Base-by-base conservation (phyloP, 2,329 filamentous ascomycete species). In the Parastagonospora avenae region DNA sequence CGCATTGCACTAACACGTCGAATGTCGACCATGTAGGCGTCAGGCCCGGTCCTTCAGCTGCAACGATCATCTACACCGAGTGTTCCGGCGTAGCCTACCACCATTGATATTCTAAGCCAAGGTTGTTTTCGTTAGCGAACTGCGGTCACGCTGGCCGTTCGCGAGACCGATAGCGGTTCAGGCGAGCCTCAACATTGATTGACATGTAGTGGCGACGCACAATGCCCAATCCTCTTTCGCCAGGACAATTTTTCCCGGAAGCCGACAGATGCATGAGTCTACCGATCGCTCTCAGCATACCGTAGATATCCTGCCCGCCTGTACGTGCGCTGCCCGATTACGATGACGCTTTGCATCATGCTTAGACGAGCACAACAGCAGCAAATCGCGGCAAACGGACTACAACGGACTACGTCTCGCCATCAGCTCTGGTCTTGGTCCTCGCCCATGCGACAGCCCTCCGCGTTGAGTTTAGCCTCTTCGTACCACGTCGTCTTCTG, bases 381-480 rank as follows among this genome's bases (percentile, higher is more conserved):
- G 45, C 39, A 50, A 42, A 54, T 46, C 46, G 46, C 50, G 42
- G 48, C 41, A 42, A 48, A 48, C 46, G 46, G 48, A n/a, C n/a
- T n/a, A n/a, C 36, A 38, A 10, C 27, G n/a, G 19, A 8, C 11
- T 19, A 8, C 11, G 8, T 38, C 14, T 38, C 19, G 35, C 15
- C 35, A 38, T 38, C 14, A 54, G 33, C 3, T 24, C 19, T 24
- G 19, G 19, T 24, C 19, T 24, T 35, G 31, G 11, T 36, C 46
- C 46, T 47, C 28, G 39, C 38, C 39, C 42, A 24, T 52, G 55
- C 49, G 30, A 46, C 35, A 46, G 38, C 39, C 39, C 42, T 33
- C 42, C 43, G 45, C 39, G 44, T 60, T 50, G 59, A 57, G 53
- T 62, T 69, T 71, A 68, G 67, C 60, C 61, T 54, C 52, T 60